Base-by-base conservation (phyloP, 257 asterid species). In the Ocimum tenuiflorum region DNA sequence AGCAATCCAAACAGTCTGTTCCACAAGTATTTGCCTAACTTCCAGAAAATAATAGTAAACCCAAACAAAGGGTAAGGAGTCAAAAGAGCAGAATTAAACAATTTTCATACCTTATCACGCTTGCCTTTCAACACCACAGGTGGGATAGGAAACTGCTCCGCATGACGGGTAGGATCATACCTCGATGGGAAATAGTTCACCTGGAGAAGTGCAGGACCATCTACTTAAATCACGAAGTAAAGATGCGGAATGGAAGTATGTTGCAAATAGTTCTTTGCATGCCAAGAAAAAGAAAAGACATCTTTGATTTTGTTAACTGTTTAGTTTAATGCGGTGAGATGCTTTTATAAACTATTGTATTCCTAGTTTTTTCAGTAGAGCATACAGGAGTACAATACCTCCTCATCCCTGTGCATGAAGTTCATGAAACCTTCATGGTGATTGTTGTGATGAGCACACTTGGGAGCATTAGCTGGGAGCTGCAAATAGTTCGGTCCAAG, bases 401-500 rank as follows among this genome's bases (percentile, higher is more conserved):
- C 89, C 70, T 79, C 89, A 69, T 81, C 86, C 69, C 89, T 73
- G 59, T 81, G 86, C 85, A 81, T 83, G 72, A 83, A 77, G 75
- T 83, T 81, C 89, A 83, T 83, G 55, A 79, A 75, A 74, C 89
- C 89, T 10, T 83, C 89, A 33, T 79, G 86, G 69, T 83, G 89
- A 62, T 83, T 83, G 66, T 81, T 83, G 85, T 81, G 89, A 67
- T 83, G 85, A 60, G 82, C 79, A 63, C 45, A 27, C 75, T 81
- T 83, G 48, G 89, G 89, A 73, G 89, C 89, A 67, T 83, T 83
- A 60, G 67, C 83, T 14, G 89, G 86, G 66, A 83, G 86, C 80
- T 74, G 86, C 59, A 81, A 77, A 73, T 81, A 83, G 77, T 83
- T 83, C 65, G 86, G 89, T n/a, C 89, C 89, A 64, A 83, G 86